Evolutionary conservation across 1,139 yeast species (phyloP).

Genomic region (Kluyveromyces marxianus): DNA sequence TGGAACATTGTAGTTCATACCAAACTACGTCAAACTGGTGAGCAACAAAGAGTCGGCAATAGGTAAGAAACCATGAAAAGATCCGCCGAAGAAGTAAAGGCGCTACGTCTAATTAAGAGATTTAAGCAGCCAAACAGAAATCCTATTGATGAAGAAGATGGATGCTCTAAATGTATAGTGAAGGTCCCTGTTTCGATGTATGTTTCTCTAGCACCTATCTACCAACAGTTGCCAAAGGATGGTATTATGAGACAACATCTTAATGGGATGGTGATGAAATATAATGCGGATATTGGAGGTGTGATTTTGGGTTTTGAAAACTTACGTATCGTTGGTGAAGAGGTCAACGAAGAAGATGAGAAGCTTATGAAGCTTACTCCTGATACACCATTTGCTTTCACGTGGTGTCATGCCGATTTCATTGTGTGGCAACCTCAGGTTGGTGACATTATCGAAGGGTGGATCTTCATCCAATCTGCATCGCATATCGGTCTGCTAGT

Average conservation of each 20-base stretch:
- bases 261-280: conserved; percentile 83
- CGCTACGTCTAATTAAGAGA: conserved; percentile 22
- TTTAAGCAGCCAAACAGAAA: conserved; percentile 24
- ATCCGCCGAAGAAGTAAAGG: conserved; percentile 16
- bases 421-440: conserved; percentile 83
- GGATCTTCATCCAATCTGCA: conserved; percentile 86
- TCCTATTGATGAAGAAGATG: conserved; percentile 23
- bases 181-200: conserved; percentile 56
- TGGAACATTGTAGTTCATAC: not conserved
- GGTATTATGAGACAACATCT: conserved; percentile 85
- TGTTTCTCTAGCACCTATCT: conserved; percentile 81
- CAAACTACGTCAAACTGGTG: not conserved
- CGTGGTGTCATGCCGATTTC: conserved; percentile 82
- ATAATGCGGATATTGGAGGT: conserved; percentile 65
- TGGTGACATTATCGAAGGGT: conserved; percentile 81
- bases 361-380: conserved; percentile 60
- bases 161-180: conserved; percentile 28
- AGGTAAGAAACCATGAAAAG: conserved; percentile 13
- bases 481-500: conserved; percentile 87
- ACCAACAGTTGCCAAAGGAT: conserved; percentile 54
- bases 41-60: not conserved
- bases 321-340: conserved; percentile 40
- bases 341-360: conserved; percentile 27
- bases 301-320: conserved; percentile 76
- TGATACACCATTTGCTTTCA: conserved; percentile 81